Percentiles rank a stretch among this genome's conserved stretches.
Evolutionary conservation across 352 stramenopile genomes (phyloP).

Genomic region (Phytophthora cajani): DNA sequence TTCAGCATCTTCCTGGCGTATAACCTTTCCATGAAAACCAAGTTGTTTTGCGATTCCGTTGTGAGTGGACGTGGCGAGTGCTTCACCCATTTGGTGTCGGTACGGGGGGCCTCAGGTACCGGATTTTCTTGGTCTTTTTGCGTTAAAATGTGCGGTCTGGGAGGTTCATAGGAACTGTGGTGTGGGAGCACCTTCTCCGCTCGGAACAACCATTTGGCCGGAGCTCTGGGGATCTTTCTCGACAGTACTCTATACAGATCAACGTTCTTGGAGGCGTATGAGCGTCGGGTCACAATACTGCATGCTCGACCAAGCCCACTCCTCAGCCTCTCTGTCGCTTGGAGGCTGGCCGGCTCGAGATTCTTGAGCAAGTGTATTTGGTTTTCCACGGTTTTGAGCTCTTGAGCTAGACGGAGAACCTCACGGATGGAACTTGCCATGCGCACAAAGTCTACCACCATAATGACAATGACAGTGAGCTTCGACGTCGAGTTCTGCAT

Average conservation of each 20-base stretch:
- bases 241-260: background rate
- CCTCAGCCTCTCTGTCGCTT: background rate
- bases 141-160: background rate
- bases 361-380: constrained; percentile 6
- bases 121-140: constrained; percentile 1
- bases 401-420: constrained; percentile 1
- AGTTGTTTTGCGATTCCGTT: constrained; percentile 4
- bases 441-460: constrained; percentile 28
- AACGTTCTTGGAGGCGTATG: background rate
- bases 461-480: constrained; percentile 30
- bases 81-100: constrained; percentile 1
- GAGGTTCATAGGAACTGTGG: background rate
- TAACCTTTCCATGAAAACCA: constrained; percentile 12
- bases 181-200: constrained; percentile 1
- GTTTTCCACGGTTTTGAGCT: constrained; percentile 10
- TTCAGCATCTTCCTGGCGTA: constrained; percentile 19
- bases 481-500: constrained; percentile 44
- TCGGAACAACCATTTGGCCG: constrained; percentile 2
- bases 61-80: background rate
- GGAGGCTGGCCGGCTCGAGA: background rate
- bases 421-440: constrained; percentile 17
- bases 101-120: background rate
- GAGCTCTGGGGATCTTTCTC: background rate
- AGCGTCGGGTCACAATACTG: constrained; percentile 2
- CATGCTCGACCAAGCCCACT: constrained; percentile 1